Evolutionary conservation across 495 filamentous ascomycete genomes (phyloP).

Genomic region (Friedmanniomyces endolithicus): DNA sequence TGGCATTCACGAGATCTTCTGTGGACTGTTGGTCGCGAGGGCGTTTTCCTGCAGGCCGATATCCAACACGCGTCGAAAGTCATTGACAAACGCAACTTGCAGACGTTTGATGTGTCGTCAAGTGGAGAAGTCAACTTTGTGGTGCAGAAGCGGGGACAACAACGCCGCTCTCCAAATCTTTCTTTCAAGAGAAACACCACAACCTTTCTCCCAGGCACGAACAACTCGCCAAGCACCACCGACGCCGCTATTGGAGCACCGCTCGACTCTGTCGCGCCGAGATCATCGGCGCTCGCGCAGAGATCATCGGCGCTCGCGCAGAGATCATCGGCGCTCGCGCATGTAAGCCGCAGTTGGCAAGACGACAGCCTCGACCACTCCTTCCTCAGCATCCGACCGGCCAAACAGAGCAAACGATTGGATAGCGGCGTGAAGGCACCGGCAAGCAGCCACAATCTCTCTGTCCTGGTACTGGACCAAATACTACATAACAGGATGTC

Average conservation of each 20-base stretch:
- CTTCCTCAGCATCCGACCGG: constrained; percentile 29
- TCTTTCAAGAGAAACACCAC: constrained; percentile 1
- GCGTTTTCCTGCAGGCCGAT: constrained; percentile 78
- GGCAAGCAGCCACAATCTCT: not conserved
- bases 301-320: not conserved
- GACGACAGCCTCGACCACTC: constrained; percentile 36
- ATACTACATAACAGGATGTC: constrained; percentile 23
- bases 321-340: not conserved
- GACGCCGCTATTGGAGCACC: not conserved
- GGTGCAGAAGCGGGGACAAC: constrained; percentile 34
- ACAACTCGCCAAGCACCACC: not conserved
- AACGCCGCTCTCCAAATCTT: constrained; percentile 22
- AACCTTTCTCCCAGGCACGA: not conserved
- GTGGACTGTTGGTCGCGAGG: constrained; percentile 80
- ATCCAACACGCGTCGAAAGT: constrained; percentile 67
- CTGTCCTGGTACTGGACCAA: constrained; percentile 23
- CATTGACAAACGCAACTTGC: constrained; percentile 57
- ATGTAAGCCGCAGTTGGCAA: constrained; percentile 29
- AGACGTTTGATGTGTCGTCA: constrained; percentile 49
- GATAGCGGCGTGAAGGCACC: not conserved
- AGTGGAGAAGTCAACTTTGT: constrained; percentile 47
- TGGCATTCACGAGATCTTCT: constrained; percentile 86
- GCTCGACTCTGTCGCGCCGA: not conserved
- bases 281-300: not conserved
- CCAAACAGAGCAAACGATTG: constrained; percentile 9